These are phyloP conservation scores for Lavandula angustifolia DNA, from an alignment of 257 asterid genomes.

Conservation along the genomic window DNA sequence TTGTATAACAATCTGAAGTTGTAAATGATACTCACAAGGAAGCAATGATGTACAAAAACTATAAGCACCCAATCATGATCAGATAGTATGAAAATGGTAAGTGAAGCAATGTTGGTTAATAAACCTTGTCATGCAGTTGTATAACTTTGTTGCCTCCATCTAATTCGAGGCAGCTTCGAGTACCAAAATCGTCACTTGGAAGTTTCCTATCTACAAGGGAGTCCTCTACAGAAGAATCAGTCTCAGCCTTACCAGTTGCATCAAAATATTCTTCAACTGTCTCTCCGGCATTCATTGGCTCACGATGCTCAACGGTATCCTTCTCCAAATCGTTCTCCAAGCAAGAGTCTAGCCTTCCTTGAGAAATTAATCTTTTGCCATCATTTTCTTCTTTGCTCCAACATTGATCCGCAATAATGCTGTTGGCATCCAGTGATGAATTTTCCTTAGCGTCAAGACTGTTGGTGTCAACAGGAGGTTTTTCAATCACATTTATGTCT, in stretches of 20 bases:
- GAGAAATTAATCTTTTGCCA: conserved; percentile 24
- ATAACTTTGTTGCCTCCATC: conserved; percentile 27
- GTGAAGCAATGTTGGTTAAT: conserved; percentile 24
- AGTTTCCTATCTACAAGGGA: conserved; percentile 37
- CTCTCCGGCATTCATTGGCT: conserved; percentile 33
- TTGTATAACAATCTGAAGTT: neutral
- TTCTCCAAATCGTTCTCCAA: conserved; percentile 23
- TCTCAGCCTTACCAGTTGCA: conserved; percentile 25
- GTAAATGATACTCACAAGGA: neutral
- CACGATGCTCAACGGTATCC: conserved; percentile 29
- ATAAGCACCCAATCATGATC: conserved; percentile 4
- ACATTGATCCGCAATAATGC: conserved; percentile 32
- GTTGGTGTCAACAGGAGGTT: conserved; percentile 31
- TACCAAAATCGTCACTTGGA: conserved; percentile 37
- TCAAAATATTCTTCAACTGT: conserved; percentile 28
- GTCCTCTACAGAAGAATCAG: conserved; percentile 33
- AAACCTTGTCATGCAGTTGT: conserved; percentile 47
- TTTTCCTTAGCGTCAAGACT: conserved; percentile 26
- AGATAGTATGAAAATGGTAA: conserved; percentile 4
- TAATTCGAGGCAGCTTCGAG: conserved; percentile 34
- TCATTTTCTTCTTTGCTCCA: conserved; percentile 36
- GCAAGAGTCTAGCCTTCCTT: conserved; percentile 27
- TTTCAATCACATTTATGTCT: conserved; percentile 41
- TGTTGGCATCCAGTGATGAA: conserved; percentile 23
- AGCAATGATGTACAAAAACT: neutral